Evolutionary conservation across 192 early-diverging fungal species (phyloP).

Genomic region (Backusella psychrophila): DNA sequence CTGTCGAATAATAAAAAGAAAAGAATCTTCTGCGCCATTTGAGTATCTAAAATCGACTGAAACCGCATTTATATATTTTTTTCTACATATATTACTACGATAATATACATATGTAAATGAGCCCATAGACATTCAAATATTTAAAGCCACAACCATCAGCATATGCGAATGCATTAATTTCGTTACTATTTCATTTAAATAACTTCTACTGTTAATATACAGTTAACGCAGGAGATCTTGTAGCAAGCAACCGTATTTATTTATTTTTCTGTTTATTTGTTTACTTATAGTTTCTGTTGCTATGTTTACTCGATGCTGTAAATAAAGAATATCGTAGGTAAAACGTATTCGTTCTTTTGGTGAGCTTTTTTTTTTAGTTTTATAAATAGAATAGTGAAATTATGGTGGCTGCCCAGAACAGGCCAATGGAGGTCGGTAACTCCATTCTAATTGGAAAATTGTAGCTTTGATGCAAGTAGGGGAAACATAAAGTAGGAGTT

Average conservation of each 20-base stretch:
- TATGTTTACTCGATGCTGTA: background rate
- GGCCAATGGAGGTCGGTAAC: background rate
- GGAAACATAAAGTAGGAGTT: background rate
- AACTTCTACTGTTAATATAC: background rate
- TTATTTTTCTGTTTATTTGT: background rate
- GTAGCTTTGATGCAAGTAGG: background rate
- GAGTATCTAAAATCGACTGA: background rate
- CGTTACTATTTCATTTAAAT: conserved; percentile 2
- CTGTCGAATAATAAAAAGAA: background rate
- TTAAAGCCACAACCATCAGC: background rate
- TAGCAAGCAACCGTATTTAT: background rate
- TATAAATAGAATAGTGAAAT: background rate
- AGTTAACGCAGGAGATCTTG: background rate
- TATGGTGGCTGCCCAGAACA: background rate
- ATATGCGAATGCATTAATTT: background rate
- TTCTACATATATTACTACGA: background rate
- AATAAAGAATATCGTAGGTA: background rate
- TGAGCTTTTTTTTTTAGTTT: background rate
- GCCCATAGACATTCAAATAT: background rate
- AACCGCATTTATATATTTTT: background rate
- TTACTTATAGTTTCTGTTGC: background rate
- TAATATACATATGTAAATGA: background rate
- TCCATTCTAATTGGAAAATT: background rate
- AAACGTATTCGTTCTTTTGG: background rate
- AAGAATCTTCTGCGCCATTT: background rate